A percentile compares a stretch with the other conserved stretches of the same genome.
Evolutionary conservation across 495 filamentous ascomycete genomes (phyloP).

Genomic region (Penicillium cosmopolitanum): DNA sequence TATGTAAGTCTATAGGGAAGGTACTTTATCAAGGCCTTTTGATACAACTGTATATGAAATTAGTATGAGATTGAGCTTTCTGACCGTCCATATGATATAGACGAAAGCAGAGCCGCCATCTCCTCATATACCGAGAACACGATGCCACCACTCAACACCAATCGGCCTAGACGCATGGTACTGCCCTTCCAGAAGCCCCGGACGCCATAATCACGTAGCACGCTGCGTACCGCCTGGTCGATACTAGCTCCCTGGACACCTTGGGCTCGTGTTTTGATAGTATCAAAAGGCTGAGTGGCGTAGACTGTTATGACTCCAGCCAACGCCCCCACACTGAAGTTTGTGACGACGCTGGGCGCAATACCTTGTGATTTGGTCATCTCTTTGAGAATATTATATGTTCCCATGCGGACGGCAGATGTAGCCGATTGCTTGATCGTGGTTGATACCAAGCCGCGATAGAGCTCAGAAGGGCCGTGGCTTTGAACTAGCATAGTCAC

Average conservation of each 20-base stretch:
- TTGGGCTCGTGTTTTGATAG: constrained; percentile 67
- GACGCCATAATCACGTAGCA: constrained; percentile 59
- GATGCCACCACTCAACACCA: constrained; percentile 67
- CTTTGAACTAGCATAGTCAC: constrained; percentile 49
- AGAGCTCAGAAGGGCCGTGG: constrained; percentile 57
- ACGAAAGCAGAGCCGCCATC: constrained; percentile 30
- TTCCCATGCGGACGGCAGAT: constrained; percentile 66
- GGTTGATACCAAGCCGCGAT: constrained; percentile 62
- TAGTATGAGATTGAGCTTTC: too few relatives aligned
- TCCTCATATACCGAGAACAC: constrained; percentile 68
- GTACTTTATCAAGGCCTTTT: too few relatives aligned
- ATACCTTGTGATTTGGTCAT: constrained; percentile 49
- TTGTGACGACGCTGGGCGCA: constrained; percentile 45
- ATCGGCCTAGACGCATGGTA: constrained; percentile 65
- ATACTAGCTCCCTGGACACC: constrained; percentile 54
- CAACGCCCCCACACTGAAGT: constrained; percentile 63
- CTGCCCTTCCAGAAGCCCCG: constrained; percentile 68
- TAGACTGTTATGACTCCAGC: constrained; percentile 65
- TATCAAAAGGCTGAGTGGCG: constrained; percentile 69
- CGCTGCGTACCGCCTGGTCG: constrained; percentile 52
- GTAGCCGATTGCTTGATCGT: constrained; percentile 70
- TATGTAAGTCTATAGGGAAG: too few relatives aligned
- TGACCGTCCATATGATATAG: background rate
- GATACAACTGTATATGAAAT: too few relatives aligned
- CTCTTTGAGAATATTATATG: constrained; percentile 71